These are phyloP conservation scores for Candida sojae DNA, from an alignment of 1,139 yeast genomes.

Conservation along the genomic window DNA sequence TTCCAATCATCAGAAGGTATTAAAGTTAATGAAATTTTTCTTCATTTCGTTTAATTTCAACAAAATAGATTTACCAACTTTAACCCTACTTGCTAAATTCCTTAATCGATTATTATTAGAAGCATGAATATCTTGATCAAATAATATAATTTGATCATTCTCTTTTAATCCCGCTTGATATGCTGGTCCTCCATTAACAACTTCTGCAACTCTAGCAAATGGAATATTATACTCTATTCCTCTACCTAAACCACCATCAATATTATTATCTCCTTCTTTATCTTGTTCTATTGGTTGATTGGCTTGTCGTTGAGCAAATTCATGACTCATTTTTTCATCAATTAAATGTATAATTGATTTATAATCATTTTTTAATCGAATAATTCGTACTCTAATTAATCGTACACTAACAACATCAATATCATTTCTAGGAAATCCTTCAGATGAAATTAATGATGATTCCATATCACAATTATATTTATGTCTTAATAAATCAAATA, in stretches of 20 bases:
- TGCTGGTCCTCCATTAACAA: constrained; percentile 53
- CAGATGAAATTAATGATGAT: constrained; percentile 61
- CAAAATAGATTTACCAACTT: constrained; percentile 27
- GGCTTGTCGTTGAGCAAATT: constrained; percentile 26
- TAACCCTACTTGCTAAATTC: constrained; percentile 36
- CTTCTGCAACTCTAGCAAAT: constrained; percentile 57
- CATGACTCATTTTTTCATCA: constrained; percentile 45
- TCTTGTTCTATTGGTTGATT: constrained; percentile 9
- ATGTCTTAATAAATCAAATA: constrained; percentile 33
- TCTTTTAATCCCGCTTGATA: constrained; percentile 36
- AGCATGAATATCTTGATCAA: constrained; percentile 54
- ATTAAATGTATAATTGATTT: constrained; percentile 49
- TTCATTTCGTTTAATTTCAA: constrained; percentile 36
- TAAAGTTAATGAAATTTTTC: constrained; percentile 31
- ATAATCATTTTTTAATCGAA: constrained; percentile 71
- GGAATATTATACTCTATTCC: constrained; percentile 33
- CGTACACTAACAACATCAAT: constrained; percentile 75
- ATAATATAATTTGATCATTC: constrained; percentile 52
- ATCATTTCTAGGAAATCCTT: constrained; percentile 87
- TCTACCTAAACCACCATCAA: neutral
- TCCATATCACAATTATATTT: constrained; percentile 56
- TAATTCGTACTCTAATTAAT: constrained; percentile 61
- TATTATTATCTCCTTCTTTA: neutral
- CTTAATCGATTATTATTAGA: constrained; percentile 50
- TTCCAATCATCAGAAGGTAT: constrained; percentile 63